Conservation (phyloP, 2,329 filamentous ascomycete species). For the Ambrosiella xylebori region DNA sequence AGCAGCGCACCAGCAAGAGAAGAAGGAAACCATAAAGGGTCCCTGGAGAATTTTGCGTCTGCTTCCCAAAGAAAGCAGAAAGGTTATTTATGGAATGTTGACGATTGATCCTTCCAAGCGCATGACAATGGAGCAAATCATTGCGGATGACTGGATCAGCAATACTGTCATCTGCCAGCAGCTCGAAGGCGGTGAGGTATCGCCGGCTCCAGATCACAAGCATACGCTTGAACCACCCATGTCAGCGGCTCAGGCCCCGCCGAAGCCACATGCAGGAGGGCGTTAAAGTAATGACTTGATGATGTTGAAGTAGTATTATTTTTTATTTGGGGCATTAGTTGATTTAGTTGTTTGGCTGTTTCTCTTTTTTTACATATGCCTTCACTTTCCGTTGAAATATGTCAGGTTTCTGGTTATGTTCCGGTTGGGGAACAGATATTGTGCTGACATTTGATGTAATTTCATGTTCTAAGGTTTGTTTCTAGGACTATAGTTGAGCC, state of each 20-base stretch:
- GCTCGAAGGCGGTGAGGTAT: constrained; percentile 48
- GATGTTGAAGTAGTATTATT: too few relatives aligned
- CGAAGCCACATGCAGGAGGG: neutral
- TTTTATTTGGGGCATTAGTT: too few relatives aligned
- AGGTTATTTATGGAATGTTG: constrained; percentile 85
- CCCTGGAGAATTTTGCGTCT: constrained; percentile 80
- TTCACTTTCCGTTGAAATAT: too few relatives aligned
- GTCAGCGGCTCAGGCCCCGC: constrained; percentile 19
- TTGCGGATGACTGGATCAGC: constrained; percentile 80
- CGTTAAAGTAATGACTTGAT: too few relatives aligned
- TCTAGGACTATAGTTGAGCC: too few relatives aligned
- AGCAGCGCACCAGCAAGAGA: constrained; percentile 22
- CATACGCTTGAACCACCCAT: constrained; percentile 68
- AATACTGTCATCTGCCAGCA: constrained; percentile 72
- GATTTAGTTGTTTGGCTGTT: too few relatives aligned
- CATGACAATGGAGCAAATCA: constrained; percentile 69
- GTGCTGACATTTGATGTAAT: too few relatives aligned
- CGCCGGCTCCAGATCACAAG: constrained; percentile 58
- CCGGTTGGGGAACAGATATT: too few relatives aligned
- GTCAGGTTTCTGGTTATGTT: too few relatives aligned
- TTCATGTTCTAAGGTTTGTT: too few relatives aligned
- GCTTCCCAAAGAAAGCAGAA: constrained; percentile 72
- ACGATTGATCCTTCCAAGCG: constrained; percentile 71
- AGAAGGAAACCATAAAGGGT: constrained; percentile 70
- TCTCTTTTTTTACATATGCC: too few relatives aligned